A percentile compares a stretch with the other conserved stretches of the same genome.
phyloP scores from a whole-genome alignment of 805 yeast species.

The Metschnikowia lachancei region DNA sequence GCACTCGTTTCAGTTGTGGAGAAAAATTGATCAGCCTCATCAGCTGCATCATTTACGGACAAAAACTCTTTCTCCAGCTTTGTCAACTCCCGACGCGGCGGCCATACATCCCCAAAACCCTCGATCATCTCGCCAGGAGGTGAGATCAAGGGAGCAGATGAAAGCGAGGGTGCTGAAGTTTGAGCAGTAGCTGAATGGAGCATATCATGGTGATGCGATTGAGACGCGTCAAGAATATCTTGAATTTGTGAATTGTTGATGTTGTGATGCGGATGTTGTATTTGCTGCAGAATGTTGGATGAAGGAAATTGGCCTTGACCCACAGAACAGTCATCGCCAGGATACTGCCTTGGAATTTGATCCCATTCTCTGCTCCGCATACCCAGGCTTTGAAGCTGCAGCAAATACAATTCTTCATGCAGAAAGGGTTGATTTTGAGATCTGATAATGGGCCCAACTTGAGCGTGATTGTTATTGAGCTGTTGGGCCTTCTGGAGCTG shows the following conservation, averaged over 20 bases:
- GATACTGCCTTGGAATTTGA: constrained; percentile 8
- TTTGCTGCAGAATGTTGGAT: neutral
- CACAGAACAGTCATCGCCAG: constrained; percentile 1
- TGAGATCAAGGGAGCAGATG: constrained; percentile 7
- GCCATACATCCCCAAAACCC: constrained; percentile 1
- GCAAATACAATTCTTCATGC: neutral
- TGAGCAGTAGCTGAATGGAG: neutral
- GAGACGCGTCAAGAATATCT: neutral
- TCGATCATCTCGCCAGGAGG: constrained; percentile 12
- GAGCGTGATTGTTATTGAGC: constrained; percentile 19
- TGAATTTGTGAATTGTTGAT: neutral
- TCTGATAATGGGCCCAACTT: neutral
- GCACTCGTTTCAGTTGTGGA: constrained; percentile 21
- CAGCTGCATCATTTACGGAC: constrained; percentile 8
- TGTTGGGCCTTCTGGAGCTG: constrained; percentile 39
- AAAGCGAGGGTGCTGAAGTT: neutral
- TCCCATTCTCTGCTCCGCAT: constrained; percentile 6
- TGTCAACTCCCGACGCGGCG: neutral
- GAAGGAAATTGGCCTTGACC: neutral
- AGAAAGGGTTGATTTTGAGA: neutral
- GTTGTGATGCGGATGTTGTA: neutral
- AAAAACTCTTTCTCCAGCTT: neutral
- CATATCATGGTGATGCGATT: neutral
- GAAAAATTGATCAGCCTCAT: constrained; percentile 21
- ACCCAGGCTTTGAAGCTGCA: neutral